phyloP scores from a whole-genome alignment of 257 asterid genomes.

The Plantago elongata region DNA sequence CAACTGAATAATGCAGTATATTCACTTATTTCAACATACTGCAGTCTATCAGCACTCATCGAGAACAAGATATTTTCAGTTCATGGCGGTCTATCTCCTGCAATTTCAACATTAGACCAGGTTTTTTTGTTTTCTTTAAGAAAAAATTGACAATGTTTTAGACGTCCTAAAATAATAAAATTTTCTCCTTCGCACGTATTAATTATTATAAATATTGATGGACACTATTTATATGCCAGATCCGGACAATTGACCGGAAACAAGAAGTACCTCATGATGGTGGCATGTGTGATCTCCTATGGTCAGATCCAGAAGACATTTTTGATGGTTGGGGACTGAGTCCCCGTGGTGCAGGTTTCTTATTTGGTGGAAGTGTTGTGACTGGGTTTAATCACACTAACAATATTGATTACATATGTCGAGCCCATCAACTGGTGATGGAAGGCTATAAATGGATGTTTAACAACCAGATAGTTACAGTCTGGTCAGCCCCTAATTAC shows the following conservation, averaged over 20 bases:
- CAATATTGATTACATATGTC: constrained; percentile 84
- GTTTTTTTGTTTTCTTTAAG: constrained; percentile 24
- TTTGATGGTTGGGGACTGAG: constrained; percentile 98
- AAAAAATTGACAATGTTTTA: background rate
- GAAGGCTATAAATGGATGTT: constrained; percentile 99
- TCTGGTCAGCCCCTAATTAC: constrained; percentile 98
- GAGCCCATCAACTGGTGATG: constrained; percentile 98
- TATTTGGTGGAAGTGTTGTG: constrained; percentile 90
- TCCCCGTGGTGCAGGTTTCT: constrained; percentile 98
- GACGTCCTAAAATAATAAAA: constrained; percentile 8
- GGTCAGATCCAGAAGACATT: constrained; percentile 98
- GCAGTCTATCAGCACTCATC: constrained; percentile 91
- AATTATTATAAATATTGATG: constrained; percentile 18
- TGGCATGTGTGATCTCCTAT: constrained; percentile 96
- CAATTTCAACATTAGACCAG: constrained; percentile 89
- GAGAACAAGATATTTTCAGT: constrained; percentile 91
- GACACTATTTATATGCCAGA: constrained; percentile 38
- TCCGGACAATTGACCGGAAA: constrained; percentile 88
- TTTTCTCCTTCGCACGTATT: constrained; percentile 7
- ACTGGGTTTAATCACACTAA: constrained; percentile 77
- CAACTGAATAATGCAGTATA: constrained; percentile 15
- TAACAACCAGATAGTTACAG: constrained; percentile 83
- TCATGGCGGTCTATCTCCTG: constrained; percentile 97
- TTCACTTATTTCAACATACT: constrained; percentile 24
- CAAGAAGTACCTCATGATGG: constrained; percentile 99